Conservation (phyloP, 352 stramenopile genomes). For the Globisporangium paddicum region DNA sequence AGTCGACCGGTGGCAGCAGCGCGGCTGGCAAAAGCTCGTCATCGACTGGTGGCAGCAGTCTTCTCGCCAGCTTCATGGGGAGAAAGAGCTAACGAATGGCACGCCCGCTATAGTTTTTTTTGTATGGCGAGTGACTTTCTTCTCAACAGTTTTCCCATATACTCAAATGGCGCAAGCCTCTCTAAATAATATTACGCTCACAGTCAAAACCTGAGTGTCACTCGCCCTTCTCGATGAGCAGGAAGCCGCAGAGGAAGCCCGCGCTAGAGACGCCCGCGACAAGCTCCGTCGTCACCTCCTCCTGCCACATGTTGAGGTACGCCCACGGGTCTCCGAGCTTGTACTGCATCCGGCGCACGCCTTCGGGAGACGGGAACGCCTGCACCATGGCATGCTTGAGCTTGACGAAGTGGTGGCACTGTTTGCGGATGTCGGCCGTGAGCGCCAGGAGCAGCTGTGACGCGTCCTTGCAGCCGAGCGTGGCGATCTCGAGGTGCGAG, state of each 20-base stretch:
- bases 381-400: constrained; percentile 46
- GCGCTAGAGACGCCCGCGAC: constrained; percentile 36
- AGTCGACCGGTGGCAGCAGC: neutral
- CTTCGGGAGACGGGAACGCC: constrained; percentile 20
- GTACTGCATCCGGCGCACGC: constrained; percentile 37
- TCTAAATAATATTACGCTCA: constrained; percentile 11
- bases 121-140: too few relatives aligned
- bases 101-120: neutral
- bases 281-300: constrained; percentile 37
- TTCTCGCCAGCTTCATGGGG: constrained; percentile 11
- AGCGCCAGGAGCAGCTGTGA: constrained; percentile 38
- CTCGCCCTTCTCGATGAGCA: constrained; percentile 48
- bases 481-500: constrained; percentile 39
- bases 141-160: neutral
- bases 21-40: neutral
- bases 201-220: too few relatives aligned
- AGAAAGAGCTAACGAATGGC: constrained; percentile 14
- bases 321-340: constrained; percentile 23
- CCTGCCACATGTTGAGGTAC: constrained; percentile 37
- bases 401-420: constrained; percentile 47
- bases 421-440: constrained; percentile 46
- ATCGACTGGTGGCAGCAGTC: neutral
- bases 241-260: constrained; percentile 47
- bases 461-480: constrained; percentile 36
- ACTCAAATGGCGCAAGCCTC: neutral